These are phyloP conservation scores for Amaranthus cruentus DNA, from an alignment of 148 eudicot species.

Conservation along the genomic window DNA sequence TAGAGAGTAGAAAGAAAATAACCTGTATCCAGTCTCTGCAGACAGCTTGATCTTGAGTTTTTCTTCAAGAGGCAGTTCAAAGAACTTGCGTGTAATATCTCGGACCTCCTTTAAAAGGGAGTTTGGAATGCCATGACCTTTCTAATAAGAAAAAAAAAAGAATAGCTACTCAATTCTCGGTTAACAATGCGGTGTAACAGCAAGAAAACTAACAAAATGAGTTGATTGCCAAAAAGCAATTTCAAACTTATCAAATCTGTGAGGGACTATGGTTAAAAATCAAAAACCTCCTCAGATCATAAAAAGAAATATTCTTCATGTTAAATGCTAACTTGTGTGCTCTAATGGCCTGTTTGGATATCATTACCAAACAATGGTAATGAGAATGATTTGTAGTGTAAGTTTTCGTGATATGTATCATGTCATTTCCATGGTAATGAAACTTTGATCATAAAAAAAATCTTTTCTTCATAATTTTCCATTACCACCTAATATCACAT, in stretches of 20 bases:
- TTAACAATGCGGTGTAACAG: background rate
- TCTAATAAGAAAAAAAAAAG: constrained; percentile 35
- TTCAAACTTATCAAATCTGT: too few species aligned
- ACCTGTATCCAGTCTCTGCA: constrained; percentile 82
- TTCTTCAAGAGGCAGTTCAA: constrained; percentile 69
- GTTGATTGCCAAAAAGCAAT: too few species aligned
- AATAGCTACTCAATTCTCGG: background rate
- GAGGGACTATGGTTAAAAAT: too few species aligned
- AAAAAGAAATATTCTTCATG: background rate
- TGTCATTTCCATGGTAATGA: too few species aligned
- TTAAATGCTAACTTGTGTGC: background rate
- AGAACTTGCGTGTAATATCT: constrained; percentile 55
- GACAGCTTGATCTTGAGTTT: constrained; percentile 75
- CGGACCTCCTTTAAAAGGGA: constrained; percentile 62
- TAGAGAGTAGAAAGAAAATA: constrained; percentile 12
- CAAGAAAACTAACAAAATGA: background rate
- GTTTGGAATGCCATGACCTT: constrained; percentile 82
- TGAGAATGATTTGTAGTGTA: too few species aligned
- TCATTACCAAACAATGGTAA: too few species aligned
- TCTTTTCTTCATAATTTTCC: too few species aligned
- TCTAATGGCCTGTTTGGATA: too few species aligned
- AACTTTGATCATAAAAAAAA: too few species aligned
- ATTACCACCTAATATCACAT: too few species aligned
- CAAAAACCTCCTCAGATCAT: background rate
- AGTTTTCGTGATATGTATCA: too few species aligned